Evolutionary conservation across 805 yeast genomes (phyloP).

Genomic region (Metschnikowia santaceciliae): DNA sequence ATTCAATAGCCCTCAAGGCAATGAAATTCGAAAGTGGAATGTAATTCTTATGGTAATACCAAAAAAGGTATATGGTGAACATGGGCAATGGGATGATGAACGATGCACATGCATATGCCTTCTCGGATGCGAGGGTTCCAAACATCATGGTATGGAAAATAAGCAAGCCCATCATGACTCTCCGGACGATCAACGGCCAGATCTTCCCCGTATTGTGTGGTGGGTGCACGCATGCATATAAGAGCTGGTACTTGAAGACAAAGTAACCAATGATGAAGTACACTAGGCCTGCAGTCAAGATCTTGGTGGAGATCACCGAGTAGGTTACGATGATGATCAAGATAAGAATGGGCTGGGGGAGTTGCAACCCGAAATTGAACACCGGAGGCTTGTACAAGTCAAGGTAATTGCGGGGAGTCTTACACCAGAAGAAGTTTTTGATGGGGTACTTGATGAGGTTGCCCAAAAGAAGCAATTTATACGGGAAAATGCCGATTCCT

Average conservation of each 20-base stretch:
- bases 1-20: slow-evolving; percentile 76
- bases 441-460: slow-evolving; percentile 67
- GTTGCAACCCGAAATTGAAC: slow-evolving; percentile 84
- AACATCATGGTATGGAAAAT: slow-evolving; percentile 91
- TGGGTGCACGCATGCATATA: slow-evolving; percentile 89
- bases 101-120: slow-evolving; percentile 72
- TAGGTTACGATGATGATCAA: slow-evolving; percentile 81
- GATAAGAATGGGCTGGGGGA: slow-evolving; percentile 88
- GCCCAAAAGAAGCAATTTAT: slow-evolving; percentile 77
- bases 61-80: slow-evolving; percentile 58
- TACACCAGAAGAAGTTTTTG: slow-evolving; percentile 53
- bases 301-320: slow-evolving; percentile 85
- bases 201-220: slow-evolving; percentile 96
- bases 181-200: slow-evolving; percentile 85
- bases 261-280: slow-evolving; percentile 84
- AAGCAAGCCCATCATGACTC: slow-evolving; percentile 75
- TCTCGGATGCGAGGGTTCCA: slow-evolving; percentile 78
- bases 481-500: slow-evolving; percentile 88
- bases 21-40: slow-evolving; percentile 80
- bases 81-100: slow-evolving; percentile 74
- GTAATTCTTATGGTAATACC: slow-evolving; percentile 79
- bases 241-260: slow-evolving; percentile 85
- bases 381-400: slow-evolving; percentile 81
- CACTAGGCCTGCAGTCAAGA: slow-evolving; percentile 75
- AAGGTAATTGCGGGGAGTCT: slow-evolving; percentile 79